phyloP scores from a whole-genome alignment of 2,329 filamentous ascomycete species.

The Juglanconis juglandina region DNA sequence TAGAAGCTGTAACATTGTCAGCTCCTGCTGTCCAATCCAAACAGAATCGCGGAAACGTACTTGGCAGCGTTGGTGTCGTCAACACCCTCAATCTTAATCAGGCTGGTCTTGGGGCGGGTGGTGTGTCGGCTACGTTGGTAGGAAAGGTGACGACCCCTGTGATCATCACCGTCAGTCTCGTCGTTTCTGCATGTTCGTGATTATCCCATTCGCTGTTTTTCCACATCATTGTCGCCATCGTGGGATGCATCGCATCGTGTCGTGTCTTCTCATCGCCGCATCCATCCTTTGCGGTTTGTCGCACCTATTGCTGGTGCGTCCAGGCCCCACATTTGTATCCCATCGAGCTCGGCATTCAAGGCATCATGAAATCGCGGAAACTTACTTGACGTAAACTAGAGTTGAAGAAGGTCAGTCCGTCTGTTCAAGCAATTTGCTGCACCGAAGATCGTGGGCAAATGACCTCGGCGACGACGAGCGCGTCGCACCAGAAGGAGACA shows the following conservation, averaged over 20 bases:
- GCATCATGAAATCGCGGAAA: conserved; percentile 30
- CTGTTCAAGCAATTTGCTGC: conserved; percentile 16
- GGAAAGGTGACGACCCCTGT: conserved; percentile 94
- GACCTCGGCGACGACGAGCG: neutral
- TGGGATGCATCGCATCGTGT: conserved; percentile 2
- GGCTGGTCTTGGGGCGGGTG: conserved; percentile 83
- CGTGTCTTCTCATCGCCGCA: neutral
- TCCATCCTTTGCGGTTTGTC: conserved; percentile 1
- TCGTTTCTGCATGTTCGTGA: conserved; percentile 19
- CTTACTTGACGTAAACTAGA: conserved; percentile 87
- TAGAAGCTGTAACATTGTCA: conserved; percentile 67
- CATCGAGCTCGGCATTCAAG: neutral
- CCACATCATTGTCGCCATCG: conserved; percentile 22
- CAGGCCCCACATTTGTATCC: conserved; percentile 9
- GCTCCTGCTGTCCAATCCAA: conserved; percentile 13
- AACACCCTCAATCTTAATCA: conserved; percentile 99
- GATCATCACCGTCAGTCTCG: conserved; percentile 23
- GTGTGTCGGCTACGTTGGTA: conserved; percentile 94
- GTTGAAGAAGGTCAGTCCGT: conserved; percentile 35
- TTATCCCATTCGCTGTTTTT: conserved; percentile 14
- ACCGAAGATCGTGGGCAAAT: conserved; percentile 27
- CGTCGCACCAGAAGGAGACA: neutral
- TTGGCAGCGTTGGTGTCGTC: conserved; percentile 84
- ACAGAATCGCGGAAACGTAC: conserved; percentile 48
- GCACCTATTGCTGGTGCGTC: neutral